These are phyloP conservation scores for Aphanomyces astaci DNA, from an alignment of 352 stramenopile species.

Conservation along the genomic window DNA sequence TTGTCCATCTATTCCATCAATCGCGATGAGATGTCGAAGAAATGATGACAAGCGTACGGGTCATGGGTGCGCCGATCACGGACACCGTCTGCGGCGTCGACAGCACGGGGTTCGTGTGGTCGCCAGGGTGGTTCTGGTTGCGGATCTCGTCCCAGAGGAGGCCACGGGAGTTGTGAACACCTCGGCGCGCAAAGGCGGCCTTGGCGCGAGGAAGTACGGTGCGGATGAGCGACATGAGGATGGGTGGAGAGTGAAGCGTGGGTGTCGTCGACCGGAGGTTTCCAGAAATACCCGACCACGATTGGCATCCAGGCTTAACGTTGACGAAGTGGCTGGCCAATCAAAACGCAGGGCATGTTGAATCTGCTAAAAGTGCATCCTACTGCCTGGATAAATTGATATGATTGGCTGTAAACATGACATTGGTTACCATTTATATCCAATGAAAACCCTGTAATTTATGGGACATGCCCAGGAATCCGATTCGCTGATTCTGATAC, in stretches of 20 bases:
- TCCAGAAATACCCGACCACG: slow-evolving; percentile 1
- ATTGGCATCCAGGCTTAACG: not conserved
- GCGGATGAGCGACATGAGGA: not conserved
- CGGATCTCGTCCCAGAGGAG: slow-evolving; percentile 50
- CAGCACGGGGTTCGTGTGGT: slow-evolving; percentile 47
- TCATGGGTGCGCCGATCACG: slow-evolving; percentile 84
- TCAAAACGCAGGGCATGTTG: not conserved
- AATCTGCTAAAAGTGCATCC: not conserved
- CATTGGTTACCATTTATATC: no score
- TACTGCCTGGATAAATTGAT: not conserved
- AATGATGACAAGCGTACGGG: slow-evolving; percentile 52
- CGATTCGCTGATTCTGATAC: no score
- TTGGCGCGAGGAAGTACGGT: not conserved
- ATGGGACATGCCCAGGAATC: no score
- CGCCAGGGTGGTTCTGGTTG: slow-evolving; percentile 47
- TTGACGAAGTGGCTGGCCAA: not conserved
- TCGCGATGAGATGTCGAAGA: no score
- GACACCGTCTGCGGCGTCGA: slow-evolving; percentile 56
- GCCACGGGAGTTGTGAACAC: slow-evolving; percentile 5
- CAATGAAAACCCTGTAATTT: no score
- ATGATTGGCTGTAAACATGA: not conserved
- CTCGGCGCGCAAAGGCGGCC: not conserved
- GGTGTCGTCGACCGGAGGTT: not conserved
- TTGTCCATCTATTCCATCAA: slow-evolving; percentile 59
- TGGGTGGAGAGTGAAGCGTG: not conserved